Conservation (phyloP, 1,284 basidiomycete genomes). For the Takashimella koratensis region DNA sequence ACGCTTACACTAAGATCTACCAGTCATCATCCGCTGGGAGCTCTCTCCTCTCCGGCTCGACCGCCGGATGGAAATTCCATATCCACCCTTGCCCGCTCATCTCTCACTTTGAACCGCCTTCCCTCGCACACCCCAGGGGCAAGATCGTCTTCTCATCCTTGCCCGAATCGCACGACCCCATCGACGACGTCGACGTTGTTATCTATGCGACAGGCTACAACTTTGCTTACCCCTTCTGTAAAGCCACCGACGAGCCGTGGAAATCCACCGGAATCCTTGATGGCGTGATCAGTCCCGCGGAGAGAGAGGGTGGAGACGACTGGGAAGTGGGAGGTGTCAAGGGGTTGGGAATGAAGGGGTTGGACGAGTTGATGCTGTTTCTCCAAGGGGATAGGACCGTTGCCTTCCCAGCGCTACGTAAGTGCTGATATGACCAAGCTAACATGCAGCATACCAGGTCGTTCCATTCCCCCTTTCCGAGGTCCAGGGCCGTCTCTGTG, state of each 20-base stretch:
- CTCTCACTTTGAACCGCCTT: slow-evolving; percentile 20
- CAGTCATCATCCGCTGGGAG: slow-evolving; percentile 26
- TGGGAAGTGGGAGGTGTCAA: slow-evolving; percentile 37
- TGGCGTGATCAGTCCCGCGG: slow-evolving; percentile 10
- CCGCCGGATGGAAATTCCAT: slow-evolving; percentile 33
- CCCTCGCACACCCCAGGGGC: slow-evolving; percentile 11
- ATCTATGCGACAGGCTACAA: slow-evolving; percentile 53
- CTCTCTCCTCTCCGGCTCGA: slow-evolving; percentile 6
- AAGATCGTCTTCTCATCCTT: slow-evolving; percentile 1
- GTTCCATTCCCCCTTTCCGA: not conserved
- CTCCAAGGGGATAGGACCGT: not conserved
- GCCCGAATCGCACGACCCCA: not conserved
- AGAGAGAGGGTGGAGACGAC: slow-evolving; percentile 16
- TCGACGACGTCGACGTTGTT: slow-evolving; percentile 44
- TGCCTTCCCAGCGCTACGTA: not conserved
- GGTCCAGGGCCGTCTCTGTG: slow-evolving; percentile 3
- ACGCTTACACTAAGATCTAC: slow-evolving; percentile 30
- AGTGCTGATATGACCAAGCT: not conserved
- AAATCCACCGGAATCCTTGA: slow-evolving; percentile 12
- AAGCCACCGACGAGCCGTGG: slow-evolving; percentile 40
- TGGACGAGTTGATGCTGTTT: slow-evolving; percentile 32
- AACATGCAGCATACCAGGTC: not conserved
- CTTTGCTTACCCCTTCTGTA: slow-evolving; percentile 48
- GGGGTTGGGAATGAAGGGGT: slow-evolving; percentile 35
- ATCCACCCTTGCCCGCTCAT: slow-evolving; percentile 43